Evolutionary conservation across 352 stramenopile genomes (phyloP).

Genomic region (Phytophthora fragariae): DNA sequence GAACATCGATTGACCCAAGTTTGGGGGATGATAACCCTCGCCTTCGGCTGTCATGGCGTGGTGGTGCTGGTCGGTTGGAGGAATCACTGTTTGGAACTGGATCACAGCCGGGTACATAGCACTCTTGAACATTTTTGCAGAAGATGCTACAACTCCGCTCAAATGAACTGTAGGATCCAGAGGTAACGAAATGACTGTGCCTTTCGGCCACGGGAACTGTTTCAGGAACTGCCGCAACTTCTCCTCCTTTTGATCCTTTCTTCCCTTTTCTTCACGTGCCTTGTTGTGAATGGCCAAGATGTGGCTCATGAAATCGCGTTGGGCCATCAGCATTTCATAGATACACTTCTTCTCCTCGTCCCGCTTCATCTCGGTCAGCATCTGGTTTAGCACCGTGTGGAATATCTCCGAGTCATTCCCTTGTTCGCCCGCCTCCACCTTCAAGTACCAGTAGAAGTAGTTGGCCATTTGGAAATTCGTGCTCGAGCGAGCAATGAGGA

Average conservation of each 20-base stretch:
- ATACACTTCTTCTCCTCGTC: constrained; percentile 90
- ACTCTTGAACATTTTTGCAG: constrained; percentile 98
- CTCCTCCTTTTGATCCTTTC: constrained; percentile 97
- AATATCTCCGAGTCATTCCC: constrained; percentile 83
- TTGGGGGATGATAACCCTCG: constrained; percentile 29
- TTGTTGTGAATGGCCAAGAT: constrained; percentile 94
- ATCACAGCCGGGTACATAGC: constrained; percentile 98
- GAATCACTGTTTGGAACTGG: constrained; percentile 92
- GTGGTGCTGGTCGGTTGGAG: constrained; percentile 50
- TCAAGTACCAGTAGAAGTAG: constrained; percentile 97
- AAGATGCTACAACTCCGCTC: constrained; percentile 91
- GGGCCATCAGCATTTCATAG: constrained; percentile 92
- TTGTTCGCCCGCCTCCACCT: constrained; percentile 81
- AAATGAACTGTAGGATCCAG: constrained; percentile 87
- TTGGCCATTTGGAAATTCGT: constrained; percentile 97
- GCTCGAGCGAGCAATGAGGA: constrained; percentile 95
- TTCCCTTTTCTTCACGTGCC: constrained; percentile 93
- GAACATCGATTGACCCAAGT: constrained; percentile 60
- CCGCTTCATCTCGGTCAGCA: constrained; percentile 95
- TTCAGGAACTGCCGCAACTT: constrained; percentile 92
- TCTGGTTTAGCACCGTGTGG: constrained; percentile 84
- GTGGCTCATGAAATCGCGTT: constrained; percentile 95
- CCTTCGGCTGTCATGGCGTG: constrained; percentile 25
- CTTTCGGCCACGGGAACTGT: constrained; percentile 82
- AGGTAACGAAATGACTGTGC: constrained; percentile 84